Conservation (phyloP, 768 basidiomycete species). For the Auriculariales sp. region DNA sequence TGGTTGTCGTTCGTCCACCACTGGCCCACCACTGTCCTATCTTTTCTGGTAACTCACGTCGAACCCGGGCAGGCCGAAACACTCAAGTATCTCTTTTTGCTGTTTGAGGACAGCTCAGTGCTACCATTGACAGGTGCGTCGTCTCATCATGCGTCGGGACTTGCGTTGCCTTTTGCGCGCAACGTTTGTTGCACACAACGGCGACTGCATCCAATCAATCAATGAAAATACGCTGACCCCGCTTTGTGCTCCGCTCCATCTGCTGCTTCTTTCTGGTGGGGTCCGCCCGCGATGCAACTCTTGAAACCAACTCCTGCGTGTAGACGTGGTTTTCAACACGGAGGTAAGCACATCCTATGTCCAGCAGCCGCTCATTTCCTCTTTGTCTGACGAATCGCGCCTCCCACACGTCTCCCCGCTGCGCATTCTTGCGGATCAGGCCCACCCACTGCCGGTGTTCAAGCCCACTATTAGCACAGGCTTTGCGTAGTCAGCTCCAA, state of each 20-base stretch:
- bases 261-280: neutral
- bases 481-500: constrained; percentile 23
- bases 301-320: neutral
- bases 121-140: constrained; percentile 61
- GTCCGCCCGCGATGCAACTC: no score
- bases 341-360: constrained; percentile 44
- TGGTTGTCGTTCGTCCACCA: neutral
- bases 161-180: no score
- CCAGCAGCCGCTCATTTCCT: neutral
- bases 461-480: constrained; percentile 31
- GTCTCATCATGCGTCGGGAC: neutral
- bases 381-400: constrained; percentile 1
- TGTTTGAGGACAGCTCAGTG: constrained; percentile 64
- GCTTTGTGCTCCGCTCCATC: neutral
- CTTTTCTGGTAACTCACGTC: neutral
- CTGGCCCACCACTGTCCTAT: neutral
- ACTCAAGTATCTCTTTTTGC: constrained; percentile 77
- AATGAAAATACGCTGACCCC: no score
- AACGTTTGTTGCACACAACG: no score
- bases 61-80: constrained; percentile 56
- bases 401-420: neutral
- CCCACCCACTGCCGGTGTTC: constrained; percentile 62
- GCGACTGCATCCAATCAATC: no score
- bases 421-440: constrained; percentile 26
- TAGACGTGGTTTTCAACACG: constrained; percentile 85